phyloP scores from a whole-genome alignment of 2,329 filamentous ascomycete genomes.

The Byssothecium circinans region DNA sequence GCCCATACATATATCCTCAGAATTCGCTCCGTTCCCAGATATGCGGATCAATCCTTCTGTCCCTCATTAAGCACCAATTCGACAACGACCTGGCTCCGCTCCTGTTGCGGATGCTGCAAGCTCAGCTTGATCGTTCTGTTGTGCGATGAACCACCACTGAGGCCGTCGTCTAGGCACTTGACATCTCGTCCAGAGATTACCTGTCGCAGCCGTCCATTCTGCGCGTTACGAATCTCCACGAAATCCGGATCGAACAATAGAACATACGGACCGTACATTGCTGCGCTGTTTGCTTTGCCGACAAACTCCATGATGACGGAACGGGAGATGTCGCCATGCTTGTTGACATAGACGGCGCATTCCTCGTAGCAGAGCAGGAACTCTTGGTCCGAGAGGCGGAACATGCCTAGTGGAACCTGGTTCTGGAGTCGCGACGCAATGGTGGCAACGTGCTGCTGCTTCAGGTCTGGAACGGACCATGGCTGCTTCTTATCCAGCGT shows the following conservation, averaged over 20 bases:
- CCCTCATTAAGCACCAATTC: constrained; percentile 93
- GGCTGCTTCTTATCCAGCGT: constrained; percentile 97
- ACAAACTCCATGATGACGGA: constrained; percentile 98
- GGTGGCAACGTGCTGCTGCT: constrained; percentile 74
- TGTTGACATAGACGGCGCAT: constrained; percentile 96
- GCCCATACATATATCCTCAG: background rate
- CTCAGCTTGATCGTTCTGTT: constrained; percentile 86
- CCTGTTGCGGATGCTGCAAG: constrained; percentile 89
- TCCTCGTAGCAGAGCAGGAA: constrained; percentile 94
- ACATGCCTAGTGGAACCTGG: constrained; percentile 91
- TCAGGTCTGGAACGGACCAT: constrained; percentile 88
- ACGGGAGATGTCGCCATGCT: constrained; percentile 92
- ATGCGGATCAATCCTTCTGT: constrained; percentile 56
- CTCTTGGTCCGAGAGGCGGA: constrained; percentile 76
- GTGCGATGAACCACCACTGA: constrained; percentile 41
- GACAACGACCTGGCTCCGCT: constrained; percentile 82
- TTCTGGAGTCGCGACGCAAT: constrained; percentile 83
- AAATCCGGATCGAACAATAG: constrained; percentile 95
- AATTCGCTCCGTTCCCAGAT: background rate
- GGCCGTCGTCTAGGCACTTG: constrained; percentile 76
- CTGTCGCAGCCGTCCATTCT: constrained; percentile 90
- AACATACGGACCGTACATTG: constrained; percentile 88
- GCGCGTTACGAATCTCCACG: constrained; percentile 93
- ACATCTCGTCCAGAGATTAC: constrained; percentile 93
- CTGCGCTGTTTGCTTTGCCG: constrained; percentile 84